phyloP scores from a whole-genome alignment of 2,329 filamentous ascomycete genomes.

The Penicillium sp. region DNA sequence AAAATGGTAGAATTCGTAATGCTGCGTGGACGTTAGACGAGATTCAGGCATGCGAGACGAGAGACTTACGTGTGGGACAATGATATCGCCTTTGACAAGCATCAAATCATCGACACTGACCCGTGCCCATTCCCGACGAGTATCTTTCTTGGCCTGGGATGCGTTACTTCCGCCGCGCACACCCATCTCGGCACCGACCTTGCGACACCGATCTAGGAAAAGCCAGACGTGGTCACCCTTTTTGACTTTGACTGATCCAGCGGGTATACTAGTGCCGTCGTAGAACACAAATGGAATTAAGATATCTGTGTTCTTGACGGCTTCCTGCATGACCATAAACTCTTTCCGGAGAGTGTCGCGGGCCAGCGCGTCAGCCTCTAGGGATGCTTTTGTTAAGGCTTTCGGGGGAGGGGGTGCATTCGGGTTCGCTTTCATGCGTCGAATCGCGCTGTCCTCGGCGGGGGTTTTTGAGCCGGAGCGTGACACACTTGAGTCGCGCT shows the following conservation, averaged over 20 bases:
- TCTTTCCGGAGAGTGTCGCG: constrained; percentile 75
- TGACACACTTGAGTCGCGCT: constrained; percentile 42
- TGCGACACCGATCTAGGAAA: constrained; percentile 87
- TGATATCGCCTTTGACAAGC: constrained; percentile 85
- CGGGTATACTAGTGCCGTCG: constrained; percentile 86
- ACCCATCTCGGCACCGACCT: constrained; percentile 81
- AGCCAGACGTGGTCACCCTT: constrained; percentile 94
- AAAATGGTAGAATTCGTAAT: constrained; percentile 97
- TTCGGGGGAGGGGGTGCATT: constrained; percentile 64
- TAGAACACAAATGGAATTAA: constrained; percentile 95
- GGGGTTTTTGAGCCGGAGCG: constrained; percentile 42
- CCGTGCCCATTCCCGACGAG: constrained; percentile 81
- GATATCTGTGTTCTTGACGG: constrained; percentile 86
- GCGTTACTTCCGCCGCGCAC: constrained; percentile 63
- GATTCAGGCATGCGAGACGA: background rate
- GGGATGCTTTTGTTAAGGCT: constrained; percentile 70
- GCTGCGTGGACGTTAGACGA: constrained; percentile 54
- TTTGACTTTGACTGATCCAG: constrained; percentile 80
- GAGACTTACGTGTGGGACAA: constrained; percentile 83
- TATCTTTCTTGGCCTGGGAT: constrained; percentile 55
- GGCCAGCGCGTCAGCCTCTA: constrained; percentile 77
- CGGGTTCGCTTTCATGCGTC: constrained; percentile 47
- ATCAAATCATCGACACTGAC: constrained; percentile 95
- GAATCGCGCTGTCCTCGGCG: constrained; percentile 32
- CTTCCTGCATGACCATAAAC: constrained; percentile 79